These are phyloP conservation scores for Verticillium klebahnii DNA, from an alignment of 2,329 filamentous ascomycete genomes.

Conservation along the genomic window DNA sequence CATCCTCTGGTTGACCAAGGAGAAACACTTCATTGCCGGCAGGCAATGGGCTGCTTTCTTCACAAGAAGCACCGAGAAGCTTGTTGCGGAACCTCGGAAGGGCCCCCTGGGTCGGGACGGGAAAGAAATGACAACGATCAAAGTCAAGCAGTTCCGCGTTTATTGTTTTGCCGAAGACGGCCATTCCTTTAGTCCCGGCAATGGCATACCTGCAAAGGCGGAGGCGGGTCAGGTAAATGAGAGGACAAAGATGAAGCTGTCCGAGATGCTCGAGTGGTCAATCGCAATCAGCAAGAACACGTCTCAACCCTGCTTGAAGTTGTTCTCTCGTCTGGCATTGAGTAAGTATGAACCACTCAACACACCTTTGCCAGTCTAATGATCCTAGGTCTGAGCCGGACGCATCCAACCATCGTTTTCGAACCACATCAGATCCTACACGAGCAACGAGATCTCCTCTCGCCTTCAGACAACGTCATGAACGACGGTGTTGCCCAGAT, in stretches of 20 bases:
- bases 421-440: slow-evolving; percentile 40
- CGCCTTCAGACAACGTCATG: slow-evolving; percentile 44
- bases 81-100: slow-evolving; percentile 23
- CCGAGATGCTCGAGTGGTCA: slow-evolving; percentile 47
- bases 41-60: slow-evolving; percentile 46
- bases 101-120: not conserved
- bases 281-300: slow-evolving; percentile 40
- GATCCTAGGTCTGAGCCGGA: slow-evolving; percentile 46
- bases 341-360: slow-evolving; percentile 29
- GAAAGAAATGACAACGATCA: slow-evolving; percentile 11
- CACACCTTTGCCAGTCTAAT: not conserved
- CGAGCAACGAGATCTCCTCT: slow-evolving; percentile 30
- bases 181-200: slow-evolving; percentile 27
- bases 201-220: slow-evolving; percentile 16
- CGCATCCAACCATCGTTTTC: slow-evolving; percentile 40
- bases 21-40: slow-evolving; percentile 38
- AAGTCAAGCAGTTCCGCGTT: slow-evolving; percentile 30
- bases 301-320: slow-evolving; percentile 44
- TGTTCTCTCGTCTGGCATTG: slow-evolving; percentile 54
- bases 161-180: slow-evolving; percentile 54
- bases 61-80: slow-evolving; percentile 33
- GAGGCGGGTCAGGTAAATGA: slow-evolving; percentile 13
- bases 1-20: slow-evolving; percentile 33
- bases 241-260: slow-evolving; percentile 30
- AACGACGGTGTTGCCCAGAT: slow-evolving; percentile 65